phyloP scores from a whole-genome alignment of 169 alveolate genomes.

The Plasmodium billcollinsi region DNA sequence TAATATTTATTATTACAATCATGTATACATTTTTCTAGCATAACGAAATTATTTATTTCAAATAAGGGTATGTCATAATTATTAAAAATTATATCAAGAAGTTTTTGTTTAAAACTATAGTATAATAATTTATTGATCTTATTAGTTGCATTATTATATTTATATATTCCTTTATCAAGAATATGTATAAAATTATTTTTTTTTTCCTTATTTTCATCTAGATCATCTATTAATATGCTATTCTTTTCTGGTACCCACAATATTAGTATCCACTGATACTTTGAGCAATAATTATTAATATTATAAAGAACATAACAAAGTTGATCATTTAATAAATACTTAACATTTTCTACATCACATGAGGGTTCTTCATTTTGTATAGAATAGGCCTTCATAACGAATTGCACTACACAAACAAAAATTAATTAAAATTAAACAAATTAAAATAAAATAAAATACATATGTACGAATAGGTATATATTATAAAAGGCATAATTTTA shows the following conservation, averaged over 20 bases:
- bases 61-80: conserved; percentile 7
- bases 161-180: conserved; percentile 3
- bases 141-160: conserved; percentile 4
- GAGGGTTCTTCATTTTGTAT: conserved; percentile 13
- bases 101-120: conserved; percentile 33
- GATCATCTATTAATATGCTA: background rate
- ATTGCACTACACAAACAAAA: conserved; percentile 22
- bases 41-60: conserved; percentile 31
- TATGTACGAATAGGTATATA: background rate
- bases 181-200: background rate
- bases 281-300: conserved; percentile 5
- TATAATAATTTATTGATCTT: conserved; percentile 38
- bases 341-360: conserved; percentile 41
- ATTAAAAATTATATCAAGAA: conserved; percentile 20
- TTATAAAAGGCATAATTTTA: background rate
- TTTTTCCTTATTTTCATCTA: background rate
- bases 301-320: conserved; percentile 25
- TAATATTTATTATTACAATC: background rate
- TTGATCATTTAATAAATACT: conserved; percentile 16
- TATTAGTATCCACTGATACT: conserved; percentile 37
- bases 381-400: conserved; percentile 29
- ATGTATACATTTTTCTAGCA: conserved; percentile 46
- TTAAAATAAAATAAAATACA: background rate
- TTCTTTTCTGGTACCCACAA: conserved; percentile 54
- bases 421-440: background rate